phyloP scores from a whole-genome alignment of 768 basidiomycete species.

The Podaxis sp. region DNA sequence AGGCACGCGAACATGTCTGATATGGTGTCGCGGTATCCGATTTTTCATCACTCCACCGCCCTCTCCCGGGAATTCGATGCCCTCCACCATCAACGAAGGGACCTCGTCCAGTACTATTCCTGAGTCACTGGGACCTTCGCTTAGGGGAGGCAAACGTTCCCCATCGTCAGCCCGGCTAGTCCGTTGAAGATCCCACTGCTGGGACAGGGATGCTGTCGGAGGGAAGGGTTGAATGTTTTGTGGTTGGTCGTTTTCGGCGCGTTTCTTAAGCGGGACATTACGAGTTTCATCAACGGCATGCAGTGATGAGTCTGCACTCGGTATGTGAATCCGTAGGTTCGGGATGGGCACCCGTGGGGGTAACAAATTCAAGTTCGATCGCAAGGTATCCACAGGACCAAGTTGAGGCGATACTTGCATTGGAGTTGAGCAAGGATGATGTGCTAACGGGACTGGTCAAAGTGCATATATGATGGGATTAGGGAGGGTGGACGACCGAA shows the following conservation, averaged over 20 bases:
- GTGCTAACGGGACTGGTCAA: no score
- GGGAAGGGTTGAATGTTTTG: constrained; percentile 18
- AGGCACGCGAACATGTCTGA: not conserved
- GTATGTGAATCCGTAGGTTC: not conserved
- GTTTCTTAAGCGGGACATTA: not conserved
- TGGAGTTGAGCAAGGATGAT: not conserved
- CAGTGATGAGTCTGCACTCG: not conserved
- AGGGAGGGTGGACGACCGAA: no score
- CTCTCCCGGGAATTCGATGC: not conserved
- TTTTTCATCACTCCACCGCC: not conserved
- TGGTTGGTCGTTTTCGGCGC: not conserved
- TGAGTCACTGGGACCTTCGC: constrained; percentile 17
- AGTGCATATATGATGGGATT: no score
- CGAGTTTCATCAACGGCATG: not conserved
- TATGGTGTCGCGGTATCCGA: not conserved
- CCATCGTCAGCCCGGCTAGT: not conserved
- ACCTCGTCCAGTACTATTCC: constrained; percentile 17
- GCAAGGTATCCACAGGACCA: not conserved
- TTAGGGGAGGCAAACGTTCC: no score
- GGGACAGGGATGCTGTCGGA: constrained; percentile 16
- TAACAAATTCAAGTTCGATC: not conserved
- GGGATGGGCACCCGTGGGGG: not conserved
- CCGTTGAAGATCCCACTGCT: not conserved
- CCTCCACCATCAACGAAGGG: constrained; percentile 7
- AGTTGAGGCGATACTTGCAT: not conserved